Evolutionary conservation across 805 yeast species (phyloP), one percentile per base, ranked within the genome.

Genomic region (Sungouiella thailandica): DNA sequence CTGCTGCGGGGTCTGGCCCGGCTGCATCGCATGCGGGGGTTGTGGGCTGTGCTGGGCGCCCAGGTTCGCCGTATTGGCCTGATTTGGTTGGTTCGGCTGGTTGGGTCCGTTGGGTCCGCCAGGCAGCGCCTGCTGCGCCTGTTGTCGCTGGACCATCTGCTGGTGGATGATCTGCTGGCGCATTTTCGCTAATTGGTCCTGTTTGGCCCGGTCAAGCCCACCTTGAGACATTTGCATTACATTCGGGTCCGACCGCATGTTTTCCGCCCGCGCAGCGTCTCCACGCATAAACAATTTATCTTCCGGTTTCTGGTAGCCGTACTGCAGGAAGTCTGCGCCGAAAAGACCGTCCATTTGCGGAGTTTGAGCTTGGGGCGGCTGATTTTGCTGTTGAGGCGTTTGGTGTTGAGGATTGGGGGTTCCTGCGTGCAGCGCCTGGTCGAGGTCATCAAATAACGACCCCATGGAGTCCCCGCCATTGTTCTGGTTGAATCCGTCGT

Each of bases 141-240:
- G 57, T 34, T 53, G 61, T 15, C 54, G 50, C 38, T 47, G 57
- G 43, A 53, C 55, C 62, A 55, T 58, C 44, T 50, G 64, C 46
- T 52, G 67, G 31, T 56, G 68, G 64, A 50, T 57, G 28, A 56
- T 57, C 43, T 55, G 68, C 52, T 52, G 63, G 37, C 62, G 57
- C 72, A 53, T 60, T 41, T 54, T 54, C 47, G 46, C 43, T 34
- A 60, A 50, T 44, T 57, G 65, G 25, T 59, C 65, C 39, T 57
- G 62, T 40, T 55, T 60, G 39, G 40, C 46, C 25, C 46, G 50
- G 39, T 57, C 60, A 29, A 46, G 52, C 25, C 32, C 31, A 31
- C 36, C 30, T 17, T 37, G 52, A 23, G 31, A 31, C 28, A 31
- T 27, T 27, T 30, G 41, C 16, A 28, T 29, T 14, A 32, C 40